Percentiles rank a stretch among this genome's conserved stretches.
phyloP scores from a whole-genome alignment of 768 basidiomycete species.

The Agaricus sinodeliciosus region DNA sequence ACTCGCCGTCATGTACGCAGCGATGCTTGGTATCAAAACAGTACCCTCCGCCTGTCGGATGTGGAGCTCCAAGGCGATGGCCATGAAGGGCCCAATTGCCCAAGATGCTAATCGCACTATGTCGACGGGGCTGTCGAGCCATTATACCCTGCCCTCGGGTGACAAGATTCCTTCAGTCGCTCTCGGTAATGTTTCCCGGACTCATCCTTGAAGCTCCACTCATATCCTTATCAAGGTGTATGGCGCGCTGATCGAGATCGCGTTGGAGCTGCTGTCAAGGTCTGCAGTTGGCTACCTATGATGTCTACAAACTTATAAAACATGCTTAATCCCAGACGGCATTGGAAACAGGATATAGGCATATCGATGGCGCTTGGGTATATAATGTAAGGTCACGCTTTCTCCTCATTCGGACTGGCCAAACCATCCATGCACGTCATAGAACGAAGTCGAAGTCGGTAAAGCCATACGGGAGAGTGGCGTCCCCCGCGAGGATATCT shows the following conservation, averaged over 20 bases:
- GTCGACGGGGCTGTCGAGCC: constrained; percentile 28
- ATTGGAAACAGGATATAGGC: constrained; percentile 56
- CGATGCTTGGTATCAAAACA: constrained; percentile 7
- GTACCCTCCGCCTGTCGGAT: constrained; percentile 3
- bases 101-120: constrained; percentile 11
- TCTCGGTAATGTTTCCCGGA: constrained; percentile 22
- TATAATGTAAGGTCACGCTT: constrained; percentile 40
- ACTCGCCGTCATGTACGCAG: constrained; percentile 12
- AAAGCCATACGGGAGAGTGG: constrained; percentile 51
- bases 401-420: background rate
- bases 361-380: constrained; percentile 71
- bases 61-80: background rate
- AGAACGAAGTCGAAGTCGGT: constrained; percentile 71
- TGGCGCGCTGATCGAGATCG: constrained; percentile 53
- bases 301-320: background rate
- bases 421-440: background rate
- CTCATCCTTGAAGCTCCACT: background rate
- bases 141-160: constrained; percentile 59
- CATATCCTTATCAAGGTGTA: constrained; percentile 35
- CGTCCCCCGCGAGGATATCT: constrained; percentile 56
- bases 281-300: constrained; percentile 11
- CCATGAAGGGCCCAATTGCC: background rate
- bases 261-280: constrained; percentile 66
- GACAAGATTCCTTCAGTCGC: constrained; percentile 64
- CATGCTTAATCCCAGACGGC: constrained; percentile 34